A percentile compares a stretch with the other conserved stretches of the same genome.
These are phyloP conservation scores for Hypomyces perniciosus DNA, from an alignment of 2,329 filamentous ascomycete species.

Conservation along the genomic window DNA sequence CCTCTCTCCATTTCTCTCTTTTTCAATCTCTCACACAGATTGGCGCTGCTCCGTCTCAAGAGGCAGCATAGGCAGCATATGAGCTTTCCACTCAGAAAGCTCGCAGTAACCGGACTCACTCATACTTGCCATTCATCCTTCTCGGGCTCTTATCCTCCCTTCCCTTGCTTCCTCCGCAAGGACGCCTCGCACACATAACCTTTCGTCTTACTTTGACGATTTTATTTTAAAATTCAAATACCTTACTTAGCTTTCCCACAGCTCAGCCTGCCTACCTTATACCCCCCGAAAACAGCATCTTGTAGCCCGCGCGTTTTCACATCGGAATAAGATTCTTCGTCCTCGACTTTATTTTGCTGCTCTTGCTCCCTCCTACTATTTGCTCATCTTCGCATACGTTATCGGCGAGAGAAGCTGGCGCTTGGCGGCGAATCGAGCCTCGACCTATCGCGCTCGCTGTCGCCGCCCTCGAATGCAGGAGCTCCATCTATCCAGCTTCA, in stretches of 20 bases:
- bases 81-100: background rate
- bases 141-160: background rate
- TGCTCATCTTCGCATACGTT: background rate
- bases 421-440: slow-evolving; percentile 12
- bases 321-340: background rate
- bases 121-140: background rate
- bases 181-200: background rate
- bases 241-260: background rate
- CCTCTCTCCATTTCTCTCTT: slow-evolving; percentile 8
- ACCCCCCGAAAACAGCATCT: background rate
- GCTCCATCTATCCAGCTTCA: slow-evolving; percentile 16
- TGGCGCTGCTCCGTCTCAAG: slow-evolving; percentile 1
- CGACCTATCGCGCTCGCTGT: slow-evolving; percentile 12
- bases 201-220: background rate
- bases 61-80: background rate
- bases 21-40: slow-evolving; percentile 11
- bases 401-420: background rate
- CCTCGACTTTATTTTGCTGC: background rate
- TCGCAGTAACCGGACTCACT: background rate
- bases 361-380: background rate
- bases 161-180: background rate
- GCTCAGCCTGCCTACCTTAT: background rate
- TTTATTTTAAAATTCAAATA: too few species aligned
- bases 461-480: slow-evolving; percentile 23
- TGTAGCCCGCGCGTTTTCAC: background rate